Conservation (phyloP, 371 early-diverging fungal genomes). For the Mucor circinelloides region DNA sequence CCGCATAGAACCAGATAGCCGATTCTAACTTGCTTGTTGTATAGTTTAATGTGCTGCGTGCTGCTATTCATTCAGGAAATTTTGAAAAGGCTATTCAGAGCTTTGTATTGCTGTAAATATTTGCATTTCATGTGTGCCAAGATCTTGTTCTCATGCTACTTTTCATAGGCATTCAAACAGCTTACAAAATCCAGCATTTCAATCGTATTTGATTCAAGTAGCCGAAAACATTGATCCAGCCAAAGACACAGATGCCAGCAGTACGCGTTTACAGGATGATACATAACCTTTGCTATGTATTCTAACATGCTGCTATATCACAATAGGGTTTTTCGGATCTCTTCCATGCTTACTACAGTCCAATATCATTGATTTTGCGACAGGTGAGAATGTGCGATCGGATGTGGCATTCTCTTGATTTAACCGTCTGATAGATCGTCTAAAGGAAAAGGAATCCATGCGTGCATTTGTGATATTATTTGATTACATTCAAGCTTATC, state of each 20-base stretch:
- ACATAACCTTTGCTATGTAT: background rate
- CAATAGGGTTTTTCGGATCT: constrained; percentile 44
- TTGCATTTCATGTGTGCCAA: background rate
- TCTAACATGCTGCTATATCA: background rate
- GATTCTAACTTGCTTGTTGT: background rate
- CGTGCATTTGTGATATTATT: constrained; percentile 42
- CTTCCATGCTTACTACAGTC: constrained; percentile 48
- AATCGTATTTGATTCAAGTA: constrained; percentile 37
- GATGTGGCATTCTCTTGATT: background rate
- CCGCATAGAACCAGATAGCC: background rate
- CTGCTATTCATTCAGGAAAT: constrained; percentile 17
- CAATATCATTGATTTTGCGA: constrained; percentile 43
- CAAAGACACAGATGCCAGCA: constrained; percentile 40
- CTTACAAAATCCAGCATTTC: constrained; percentile 33
- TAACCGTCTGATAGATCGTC: constrained; percentile 21
- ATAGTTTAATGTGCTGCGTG: constrained; percentile 8
- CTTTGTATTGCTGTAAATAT: constrained; percentile 27
- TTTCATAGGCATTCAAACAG: constrained; percentile 39
- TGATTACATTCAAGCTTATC: constrained; percentile 48
- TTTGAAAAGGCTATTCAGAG: constrained; percentile 28
- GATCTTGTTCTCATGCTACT: background rate
- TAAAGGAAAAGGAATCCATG: constrained; percentile 38
- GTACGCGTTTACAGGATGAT: constrained; percentile 22
- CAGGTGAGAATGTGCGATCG: constrained; percentile 16
- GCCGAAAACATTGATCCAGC: constrained; percentile 43